A percentile compares a stretch with the other conserved stretches of the same genome.
These are phyloP conservation scores for Penicillium sp. DNA, from an alignment of 2,329 filamentous ascomycete genomes.

Conservation along the genomic window DNA sequence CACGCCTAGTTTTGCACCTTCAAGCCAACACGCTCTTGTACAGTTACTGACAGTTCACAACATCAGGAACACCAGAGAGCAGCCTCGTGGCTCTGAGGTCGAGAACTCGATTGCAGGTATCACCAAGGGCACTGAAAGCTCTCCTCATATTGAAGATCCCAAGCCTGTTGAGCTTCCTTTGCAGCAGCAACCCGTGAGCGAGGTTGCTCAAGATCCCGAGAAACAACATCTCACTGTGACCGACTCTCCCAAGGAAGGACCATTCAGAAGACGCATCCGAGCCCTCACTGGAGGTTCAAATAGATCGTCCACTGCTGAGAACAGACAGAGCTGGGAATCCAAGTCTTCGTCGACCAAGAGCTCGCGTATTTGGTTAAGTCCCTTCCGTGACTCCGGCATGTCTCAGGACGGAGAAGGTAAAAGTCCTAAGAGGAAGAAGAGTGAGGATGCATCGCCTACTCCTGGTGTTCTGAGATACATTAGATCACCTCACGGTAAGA, in stretches of 20 bases:
- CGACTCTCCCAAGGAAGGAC: not conserved
- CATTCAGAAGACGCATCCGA: slow-evolving; percentile 9
- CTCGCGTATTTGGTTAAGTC: not conserved
- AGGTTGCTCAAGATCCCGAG: not conserved
- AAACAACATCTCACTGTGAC: slow-evolving; percentile 1
- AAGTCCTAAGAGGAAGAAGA: slow-evolving; percentile 3
- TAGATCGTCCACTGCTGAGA: not conserved
- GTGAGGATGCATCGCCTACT: not conserved
- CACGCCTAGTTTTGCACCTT: not conserved
- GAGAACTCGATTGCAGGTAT: slow-evolving; percentile 7
- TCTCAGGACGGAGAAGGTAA: not conserved
- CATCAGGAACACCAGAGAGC: not conserved
- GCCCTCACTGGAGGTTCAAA: slow-evolving; percentile 7
- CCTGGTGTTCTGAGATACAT: slow-evolving; percentile 15
- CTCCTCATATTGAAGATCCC: slow-evolving; percentile 15
- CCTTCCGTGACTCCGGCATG: slow-evolving; percentile 8
- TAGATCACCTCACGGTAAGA: slow-evolving; percentile 17
- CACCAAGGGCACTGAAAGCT: slow-evolving; percentile 8
- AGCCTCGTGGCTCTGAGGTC: not conserved
- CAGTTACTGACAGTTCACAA: not conserved
- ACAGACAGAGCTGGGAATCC: slow-evolving; percentile 9
- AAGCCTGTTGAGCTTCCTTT: not conserved
- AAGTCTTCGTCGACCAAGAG: slow-evolving; percentile 6
- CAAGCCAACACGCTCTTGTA: not conserved
- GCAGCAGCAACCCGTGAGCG: not conserved